Conservation (phyloP, 768 basidiomycete genomes). For the Boletus tylopilopsis region DNA sequence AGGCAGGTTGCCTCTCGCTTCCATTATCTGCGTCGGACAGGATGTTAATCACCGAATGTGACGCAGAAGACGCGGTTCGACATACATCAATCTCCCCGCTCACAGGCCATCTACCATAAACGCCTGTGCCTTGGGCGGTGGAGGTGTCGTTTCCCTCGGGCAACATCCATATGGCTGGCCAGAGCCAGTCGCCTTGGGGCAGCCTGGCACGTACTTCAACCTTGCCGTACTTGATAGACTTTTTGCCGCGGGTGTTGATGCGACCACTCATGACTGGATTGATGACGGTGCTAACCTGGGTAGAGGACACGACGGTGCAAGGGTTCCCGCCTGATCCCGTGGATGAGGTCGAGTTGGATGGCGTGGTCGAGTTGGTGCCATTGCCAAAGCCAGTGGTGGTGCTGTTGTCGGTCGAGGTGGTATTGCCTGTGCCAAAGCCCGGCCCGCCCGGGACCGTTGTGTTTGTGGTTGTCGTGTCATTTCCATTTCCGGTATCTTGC, state of each 20-base stretch:
- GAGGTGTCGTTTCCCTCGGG: conserved; percentile 24
- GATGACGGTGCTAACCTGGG: conserved; percentile 34
- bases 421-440: not conserved
- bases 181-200: conserved; percentile 47
- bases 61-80: conserved; percentile 1
- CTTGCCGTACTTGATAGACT: conserved; percentile 51
- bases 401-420: not conserved
- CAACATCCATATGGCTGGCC: conserved; percentile 34
- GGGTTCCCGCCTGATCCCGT: conserved; percentile 9
- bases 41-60: not conserved
- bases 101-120: conserved; percentile 43
- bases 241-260: conserved; percentile 46
- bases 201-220: conserved; percentile 61
- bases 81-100: conserved; percentile 59
- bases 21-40: conserved; percentile 46
- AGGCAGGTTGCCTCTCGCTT: conserved; percentile 47
- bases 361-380: conserved; percentile 16
- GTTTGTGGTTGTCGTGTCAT: not conserved
- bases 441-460: no score
- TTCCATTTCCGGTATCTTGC: conserved; percentile 17
- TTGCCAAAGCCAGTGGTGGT: conserved; percentile 1
- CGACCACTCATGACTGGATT: conserved; percentile 55
- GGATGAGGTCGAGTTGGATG: conserved; percentile 20
- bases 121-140: conserved; percentile 14
- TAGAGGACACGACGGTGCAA: conserved; percentile 44